Percentiles rank a stretch among this genome's conserved stretches.
These are phyloP conservation scores for Porogramme epimiltina DNA, from an alignment of 1,284 basidiomycete species.

Conservation along the genomic window DNA sequence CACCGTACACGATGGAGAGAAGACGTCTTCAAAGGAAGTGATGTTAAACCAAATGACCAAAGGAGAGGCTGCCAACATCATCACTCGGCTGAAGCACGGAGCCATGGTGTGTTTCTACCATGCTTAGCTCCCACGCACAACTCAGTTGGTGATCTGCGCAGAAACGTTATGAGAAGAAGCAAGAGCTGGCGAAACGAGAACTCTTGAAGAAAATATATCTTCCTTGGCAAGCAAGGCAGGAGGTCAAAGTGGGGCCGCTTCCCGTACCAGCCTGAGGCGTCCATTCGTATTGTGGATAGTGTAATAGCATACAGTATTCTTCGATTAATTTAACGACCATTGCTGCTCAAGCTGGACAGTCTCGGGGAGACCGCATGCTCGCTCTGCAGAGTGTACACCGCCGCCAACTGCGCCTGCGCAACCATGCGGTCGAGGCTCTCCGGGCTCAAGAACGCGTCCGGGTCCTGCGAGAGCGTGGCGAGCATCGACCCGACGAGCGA, in stretches of 20 bases:
- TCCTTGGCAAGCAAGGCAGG: constrained; percentile 49
- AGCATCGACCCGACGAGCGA: constrained; percentile 81
- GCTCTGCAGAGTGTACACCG: constrained; percentile 64
- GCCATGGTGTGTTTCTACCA: constrained; percentile 52
- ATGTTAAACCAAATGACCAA: constrained; percentile 58
- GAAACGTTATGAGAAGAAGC: constrained; percentile 59
- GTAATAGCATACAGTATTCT: neutral
- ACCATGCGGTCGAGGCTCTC: constrained; percentile 45
- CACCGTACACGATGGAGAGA: constrained; percentile 11
- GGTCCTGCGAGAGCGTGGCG: constrained; percentile 51
- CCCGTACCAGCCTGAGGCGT: constrained; percentile 1
- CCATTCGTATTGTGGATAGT: neutral
- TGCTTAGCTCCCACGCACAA: neutral
- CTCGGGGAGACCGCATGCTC: constrained; percentile 65
- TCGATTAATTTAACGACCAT: constrained; percentile 2
- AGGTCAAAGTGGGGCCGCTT: constrained; percentile 63
- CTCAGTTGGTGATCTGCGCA: constrained; percentile 29
- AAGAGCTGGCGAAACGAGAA: constrained; percentile 38
- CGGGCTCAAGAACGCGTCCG: constrained; percentile 47
- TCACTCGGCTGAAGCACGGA: constrained; percentile 78
- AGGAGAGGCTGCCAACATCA: constrained; percentile 78
- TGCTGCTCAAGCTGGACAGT: constrained; percentile 38
- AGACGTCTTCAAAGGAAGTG: constrained; percentile 24
- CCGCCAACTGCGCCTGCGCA: constrained; percentile 61
- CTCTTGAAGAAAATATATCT: constrained; percentile 49